These are phyloP conservation scores for Suillus discolor DNA, from an alignment of 768 basidiomycete genomes.

Conservation along the genomic window DNA sequence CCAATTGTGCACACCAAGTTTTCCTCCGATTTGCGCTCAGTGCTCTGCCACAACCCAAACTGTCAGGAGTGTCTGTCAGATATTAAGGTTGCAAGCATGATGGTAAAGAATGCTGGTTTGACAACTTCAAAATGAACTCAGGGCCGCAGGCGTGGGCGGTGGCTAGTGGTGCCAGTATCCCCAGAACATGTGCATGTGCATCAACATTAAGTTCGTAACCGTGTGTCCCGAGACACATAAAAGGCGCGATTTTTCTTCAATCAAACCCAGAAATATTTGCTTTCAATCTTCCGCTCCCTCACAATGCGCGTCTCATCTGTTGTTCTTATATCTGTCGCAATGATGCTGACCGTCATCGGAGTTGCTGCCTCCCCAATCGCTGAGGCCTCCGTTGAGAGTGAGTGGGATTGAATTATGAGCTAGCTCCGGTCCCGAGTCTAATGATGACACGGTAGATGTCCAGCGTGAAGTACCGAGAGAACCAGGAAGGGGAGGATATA, in stretches of 20 bases:
- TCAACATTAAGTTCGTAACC: not conserved
- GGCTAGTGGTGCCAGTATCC: not conserved
- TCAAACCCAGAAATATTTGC: not conserved
- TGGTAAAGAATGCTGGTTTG: not conserved
- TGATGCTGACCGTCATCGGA: not conserved
- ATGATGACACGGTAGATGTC: not conserved
- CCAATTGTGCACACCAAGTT: not conserved
- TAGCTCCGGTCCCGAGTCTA: not conserved
- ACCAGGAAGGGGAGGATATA: not conserved
- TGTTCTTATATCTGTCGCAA: not conserved
- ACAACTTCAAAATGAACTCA: not conserved
- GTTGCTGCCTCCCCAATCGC: not conserved
- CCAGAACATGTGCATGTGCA: not conserved
- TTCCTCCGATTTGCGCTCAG: not conserved
- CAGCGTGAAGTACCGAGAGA: not conserved
- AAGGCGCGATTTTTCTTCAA: not conserved
- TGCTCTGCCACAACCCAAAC: not conserved
- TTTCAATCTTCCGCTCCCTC: not conserved
- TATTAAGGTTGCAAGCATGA: not conserved
- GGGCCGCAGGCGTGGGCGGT: not conserved
- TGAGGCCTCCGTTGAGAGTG: not conserved
- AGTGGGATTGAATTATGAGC: not conserved
- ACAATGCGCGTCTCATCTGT: not conserved
- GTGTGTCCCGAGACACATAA: not conserved
- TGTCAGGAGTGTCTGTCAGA: not conserved